Base-by-base conservation (phyloP, 73 alveolate species). In the Symbiodinium natans region DNA sequence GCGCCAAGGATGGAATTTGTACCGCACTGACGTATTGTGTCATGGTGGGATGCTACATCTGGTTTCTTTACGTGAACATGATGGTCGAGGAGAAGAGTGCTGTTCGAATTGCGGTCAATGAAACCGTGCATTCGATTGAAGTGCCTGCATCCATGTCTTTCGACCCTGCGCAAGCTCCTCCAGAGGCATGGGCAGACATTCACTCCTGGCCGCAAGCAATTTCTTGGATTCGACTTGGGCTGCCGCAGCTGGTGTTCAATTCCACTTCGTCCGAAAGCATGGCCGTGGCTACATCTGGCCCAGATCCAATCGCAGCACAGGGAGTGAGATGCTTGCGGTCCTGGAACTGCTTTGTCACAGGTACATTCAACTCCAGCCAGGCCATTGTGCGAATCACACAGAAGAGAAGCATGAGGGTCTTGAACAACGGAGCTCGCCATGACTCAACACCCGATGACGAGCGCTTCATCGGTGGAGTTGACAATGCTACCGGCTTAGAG, bases 51-150 rank as follows among this genome's bases (percentile, higher is more conserved):
- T 90, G 86, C 75, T 90, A 90, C 96, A 90, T 90, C 52, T 52
- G 96, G 42, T 90, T 90, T 34, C 96, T 90, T 36, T 90, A 90
- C 31, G 96, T 90, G 54, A 90, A 90, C 96, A 90, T 90, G 96
- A 41, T 40, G 77, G 96, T 90, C 36, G 88, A 90, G 77, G 96
- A 71, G 96, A 90, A 90, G 54, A 90, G 77, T 40, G 40, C 48
- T 8, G 88, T 90, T 9, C 42, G 96, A 38, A 68, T 90, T 41
- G 86, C 75, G 48, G 77, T 90, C 39, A 84, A 90, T 31, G 87
- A 63, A 29, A 80, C 77, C 29, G 96, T 90, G 59, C 42, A 52
- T 34, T 38, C 75, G 25, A 31, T 82, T 0, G 88, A 90, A 40
- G 96, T 90, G 33, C 27, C 86, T n/a, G 19, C 80, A 36, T 1